Evolutionary conservation across 2,329 filamentous ascomycete genomes (phyloP), one percentile per base, ranked within the genome.

Genomic region (Colletotrichum graminicola): DNA sequence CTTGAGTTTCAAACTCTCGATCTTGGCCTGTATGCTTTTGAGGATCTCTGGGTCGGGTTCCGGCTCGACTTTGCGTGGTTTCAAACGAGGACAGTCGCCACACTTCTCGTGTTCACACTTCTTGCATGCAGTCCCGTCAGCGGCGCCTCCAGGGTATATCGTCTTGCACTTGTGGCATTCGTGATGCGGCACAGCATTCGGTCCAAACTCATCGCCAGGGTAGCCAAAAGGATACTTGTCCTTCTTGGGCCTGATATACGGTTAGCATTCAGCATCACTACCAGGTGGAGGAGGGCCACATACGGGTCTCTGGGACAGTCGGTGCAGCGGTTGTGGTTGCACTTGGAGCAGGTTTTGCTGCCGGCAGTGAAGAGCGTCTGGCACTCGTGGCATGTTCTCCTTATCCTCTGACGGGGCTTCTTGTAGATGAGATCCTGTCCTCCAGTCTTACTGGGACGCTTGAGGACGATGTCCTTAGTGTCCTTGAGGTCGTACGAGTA

Each of bases 241-340:
- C 76, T 88, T 89, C 82, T 92, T 93, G 72, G 90, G 84, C 60
- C 89, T 91, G 76, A 32, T 12, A 32, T 34, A 39, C 23, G 23
- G 63, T 75, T 70, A 73, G 73, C 55, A 51, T 43, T 49, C 7
- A 51, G 16, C 5, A 5, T 26, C 26, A 21, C 26, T 3, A 41
- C 8, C 69, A 16, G 34, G 29, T 14, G 52, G 16, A 23, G 43
- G 39, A 14, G 21, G 64, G 43, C 7, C 43, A 90, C 92, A 80
- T 88, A 94, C 87, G 94, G 94, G 77, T 94, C 91, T 76, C 94
- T 87, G 36, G 93, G 93, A 79, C 94, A 97, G 78, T 92, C 92
- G 49, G 90, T 93, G 84, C 94, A 97, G 65, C 93, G 90, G 62
- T 86, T 80, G 80, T 97, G 94, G 36, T 85, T 83, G 80, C 94